Percentiles rank a stretch among this genome's conserved stretches.
Evolutionary conservation across 495 filamentous ascomycete genomes (phyloP).

Genomic region (Penicillium coffeae): DNA sequence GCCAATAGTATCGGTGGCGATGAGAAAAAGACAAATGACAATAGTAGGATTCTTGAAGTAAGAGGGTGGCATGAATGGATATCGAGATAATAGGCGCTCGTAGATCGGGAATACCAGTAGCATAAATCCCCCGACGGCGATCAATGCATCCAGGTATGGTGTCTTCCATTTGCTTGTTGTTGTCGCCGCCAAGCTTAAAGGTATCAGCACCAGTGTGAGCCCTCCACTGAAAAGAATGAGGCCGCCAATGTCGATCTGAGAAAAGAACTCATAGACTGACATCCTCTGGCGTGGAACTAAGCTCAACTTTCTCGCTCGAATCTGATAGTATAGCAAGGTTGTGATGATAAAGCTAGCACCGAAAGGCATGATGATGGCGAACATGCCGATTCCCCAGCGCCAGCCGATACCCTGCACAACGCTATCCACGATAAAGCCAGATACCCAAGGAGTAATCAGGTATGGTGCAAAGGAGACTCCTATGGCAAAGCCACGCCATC

Average conservation of each 20-base stretch:
- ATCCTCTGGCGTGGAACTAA: conserved; percentile 29
- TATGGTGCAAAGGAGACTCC: conserved; percentile 44
- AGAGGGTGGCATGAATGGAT: conserved; percentile 41
- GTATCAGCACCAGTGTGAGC: conserved; percentile 32
- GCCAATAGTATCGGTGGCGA: conserved; percentile 37
- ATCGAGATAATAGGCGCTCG: conserved; percentile 37
- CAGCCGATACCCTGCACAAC: conserved; percentile 45
- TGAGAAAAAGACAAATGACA: conserved; percentile 32
- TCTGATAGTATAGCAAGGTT: conserved; percentile 42
- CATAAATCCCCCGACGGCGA: conserved; percentile 33
- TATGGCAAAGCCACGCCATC: conserved; percentile 45
- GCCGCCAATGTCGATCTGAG: conserved; percentile 43
- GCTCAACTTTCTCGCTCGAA: conserved; percentile 30
- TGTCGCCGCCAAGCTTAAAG: conserved; percentile 39
- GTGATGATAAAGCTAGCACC: conserved; percentile 44
- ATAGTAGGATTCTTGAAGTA: conserved; percentile 43
- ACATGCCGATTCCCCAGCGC: conserved; percentile 51
- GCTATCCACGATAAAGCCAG: conserved; percentile 42
- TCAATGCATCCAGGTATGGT: conserved; percentile 40
- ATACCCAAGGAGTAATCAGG: conserved; percentile 42
- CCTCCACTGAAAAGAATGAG: conserved; percentile 38
- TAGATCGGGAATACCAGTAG: conserved; percentile 39
- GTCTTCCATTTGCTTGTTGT: conserved; percentile 36
- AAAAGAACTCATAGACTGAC: conserved; percentile 40
- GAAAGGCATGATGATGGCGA: conserved; percentile 47